phyloP scores from a whole-genome alignment of 176 grass and related monocot genomes.

The Triticum aestivum region IWGSC_CS_RefSeq_v2.1 NC_057812.1:42968126-42968625 shows the following conservation, averaged over 20 bases:
- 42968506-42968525: conserved; percentile 54
- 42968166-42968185: background rate
- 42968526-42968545: conserved; percentile 76
- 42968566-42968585: background rate
- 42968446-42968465: conserved; percentile 14
- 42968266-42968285: background rate
- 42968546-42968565: conserved; percentile 18
- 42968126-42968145: background rate
- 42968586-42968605: background rate
- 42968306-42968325: conserved; percentile 35
- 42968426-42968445: conserved; percentile 5
- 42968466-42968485: conserved; percentile 48
- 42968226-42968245: background rate
- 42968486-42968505: conserved; percentile 28
- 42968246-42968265: background rate
- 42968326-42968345: conserved; percentile 27
- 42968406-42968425: conserved; percentile 19
- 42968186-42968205: background rate
- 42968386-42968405: conserved; percentile 22
- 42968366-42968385: conserved; percentile 30
- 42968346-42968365: background rate
- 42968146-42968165: background rate
- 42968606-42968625: too few species aligned
- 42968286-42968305: background rate
- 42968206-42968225: background rate